phyloP scores from a whole-genome alignment of 495 filamentous ascomycete genomes.

The Hamigera avellanea region DNA sequence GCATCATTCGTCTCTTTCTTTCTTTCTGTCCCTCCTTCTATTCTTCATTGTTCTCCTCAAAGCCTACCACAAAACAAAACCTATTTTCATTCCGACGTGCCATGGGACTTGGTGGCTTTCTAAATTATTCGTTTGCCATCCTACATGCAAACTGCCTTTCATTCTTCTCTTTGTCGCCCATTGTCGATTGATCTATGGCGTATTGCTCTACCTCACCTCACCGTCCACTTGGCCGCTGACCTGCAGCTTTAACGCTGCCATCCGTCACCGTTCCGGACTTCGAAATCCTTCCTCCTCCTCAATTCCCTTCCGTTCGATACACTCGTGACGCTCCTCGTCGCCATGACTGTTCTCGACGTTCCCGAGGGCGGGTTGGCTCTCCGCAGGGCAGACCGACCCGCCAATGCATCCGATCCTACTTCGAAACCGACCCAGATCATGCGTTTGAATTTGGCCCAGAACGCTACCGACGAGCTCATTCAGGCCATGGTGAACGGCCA shows the following conservation, averaged over 20 bases:
- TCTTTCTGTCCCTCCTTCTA: slow-evolving; percentile 2
- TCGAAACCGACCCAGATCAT: slow-evolving; percentile 41
- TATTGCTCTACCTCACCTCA: slow-evolving; percentile 22
- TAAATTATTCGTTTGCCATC: slow-evolving; percentile 12
- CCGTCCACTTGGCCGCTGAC: slow-evolving; percentile 35
- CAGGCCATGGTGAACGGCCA: slow-evolving; percentile 51
- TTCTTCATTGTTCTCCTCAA: slow-evolving; percentile 1
- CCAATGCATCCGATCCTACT: slow-evolving; percentile 10
- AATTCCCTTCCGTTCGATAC: not conserved
- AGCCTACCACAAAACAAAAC: not conserved
- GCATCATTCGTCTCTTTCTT: slow-evolving; percentile 1
- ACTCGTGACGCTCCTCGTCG: slow-evolving; percentile 7
- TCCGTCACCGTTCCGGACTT: slow-evolving; percentile 21
- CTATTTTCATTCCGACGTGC: slow-evolving; percentile 1
- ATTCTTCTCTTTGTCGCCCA: slow-evolving; percentile 8
- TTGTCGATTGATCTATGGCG: slow-evolving; percentile 28
- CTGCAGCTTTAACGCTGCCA: slow-evolving; percentile 34
- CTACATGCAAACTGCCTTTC: slow-evolving; percentile 13
- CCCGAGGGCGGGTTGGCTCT: slow-evolving; percentile 39
- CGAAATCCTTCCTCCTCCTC: slow-evolving; percentile 6
- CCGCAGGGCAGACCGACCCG: slow-evolving; percentile 23
- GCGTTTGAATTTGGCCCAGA: slow-evolving; percentile 53
- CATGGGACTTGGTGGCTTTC: slow-evolving; percentile 14
- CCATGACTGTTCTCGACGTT: slow-evolving; percentile 32
- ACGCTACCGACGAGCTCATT: slow-evolving; percentile 59